Conservation (phyloP, 1,284 basidiomycete species). For the Malassezia psittaci region DNA sequence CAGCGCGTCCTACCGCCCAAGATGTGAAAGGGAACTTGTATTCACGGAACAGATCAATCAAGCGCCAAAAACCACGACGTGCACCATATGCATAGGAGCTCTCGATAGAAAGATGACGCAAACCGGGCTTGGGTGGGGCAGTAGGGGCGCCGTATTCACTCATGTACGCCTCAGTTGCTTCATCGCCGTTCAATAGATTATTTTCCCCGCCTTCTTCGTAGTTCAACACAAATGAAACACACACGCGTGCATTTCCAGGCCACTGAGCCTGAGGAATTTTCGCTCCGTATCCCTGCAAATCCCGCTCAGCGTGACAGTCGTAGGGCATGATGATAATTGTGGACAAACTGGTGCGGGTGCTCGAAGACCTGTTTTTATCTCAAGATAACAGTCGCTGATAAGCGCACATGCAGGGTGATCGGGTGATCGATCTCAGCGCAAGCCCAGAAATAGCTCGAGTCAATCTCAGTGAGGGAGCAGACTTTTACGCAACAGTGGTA, state of each 20-base stretch:
- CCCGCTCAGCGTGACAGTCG: constrained; percentile 22
- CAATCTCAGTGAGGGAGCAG: no score
- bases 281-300: constrained; percentile 47
- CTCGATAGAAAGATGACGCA: constrained; percentile 47
- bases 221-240: constrained; percentile 49
- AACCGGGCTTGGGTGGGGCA: constrained; percentile 21
- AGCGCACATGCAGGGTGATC: no score
- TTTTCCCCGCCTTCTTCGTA: constrained; percentile 50
- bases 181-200: constrained; percentile 44
- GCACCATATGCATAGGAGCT: constrained; percentile 49
- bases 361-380: no score
- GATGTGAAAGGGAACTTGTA: constrained; percentile 40
- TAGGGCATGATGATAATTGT: constrained; percentile 4
- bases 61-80: constrained; percentile 49
- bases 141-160: constrained; percentile 43
- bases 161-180: constrained; percentile 35
- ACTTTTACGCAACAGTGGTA: no score
- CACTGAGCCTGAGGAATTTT: constrained; percentile 47
- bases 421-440: no score
- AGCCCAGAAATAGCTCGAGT: no score
- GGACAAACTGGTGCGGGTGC: not conserved
- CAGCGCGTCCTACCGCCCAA: constrained; percentile 48
- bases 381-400: no score
- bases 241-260: constrained; percentile 48
- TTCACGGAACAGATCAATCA: constrained; percentile 46